Evolutionary conservation across 352 stramenopile species (phyloP).

Genomic region (Phytophthora constricta): DNA sequence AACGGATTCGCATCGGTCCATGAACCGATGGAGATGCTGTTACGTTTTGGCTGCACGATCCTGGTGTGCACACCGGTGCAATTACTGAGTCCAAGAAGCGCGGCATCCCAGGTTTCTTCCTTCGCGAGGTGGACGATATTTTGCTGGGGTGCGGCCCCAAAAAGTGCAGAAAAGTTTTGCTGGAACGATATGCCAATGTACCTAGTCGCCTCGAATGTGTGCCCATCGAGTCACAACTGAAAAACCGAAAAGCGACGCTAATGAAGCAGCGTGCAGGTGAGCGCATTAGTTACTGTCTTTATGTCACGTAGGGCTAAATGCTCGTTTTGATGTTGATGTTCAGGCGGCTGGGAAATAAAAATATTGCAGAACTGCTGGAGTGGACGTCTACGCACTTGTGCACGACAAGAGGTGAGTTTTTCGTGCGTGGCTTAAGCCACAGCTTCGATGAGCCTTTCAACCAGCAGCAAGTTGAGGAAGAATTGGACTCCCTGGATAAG

Average conservation of each 20-base stretch:
- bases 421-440: too few relatives aligned
- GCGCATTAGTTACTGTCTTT: not conserved
- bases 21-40: not conserved
- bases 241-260: not conserved
- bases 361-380: not conserved
- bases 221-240: not conserved
- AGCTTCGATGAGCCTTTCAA: too few relatives aligned
- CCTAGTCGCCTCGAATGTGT: not conserved
- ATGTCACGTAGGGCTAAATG: too few relatives aligned
- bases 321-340: not conserved
- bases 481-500: too few relatives aligned
- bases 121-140: not conserved
- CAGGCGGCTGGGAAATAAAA: not conserved
- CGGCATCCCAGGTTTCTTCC: not conserved
- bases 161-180: not conserved
- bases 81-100: not conserved
- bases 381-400: not conserved
- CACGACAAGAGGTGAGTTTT: not conserved
- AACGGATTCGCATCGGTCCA: not conserved
- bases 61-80: not conserved
- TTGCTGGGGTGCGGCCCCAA: not conserved
- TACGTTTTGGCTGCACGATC: not conserved
- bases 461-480: too few relatives aligned
- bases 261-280: not conserved
- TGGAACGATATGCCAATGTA: not conserved